Conservation (phyloP, 768 basidiomycete genomes). For the Clavaria fumosa region DNA sequence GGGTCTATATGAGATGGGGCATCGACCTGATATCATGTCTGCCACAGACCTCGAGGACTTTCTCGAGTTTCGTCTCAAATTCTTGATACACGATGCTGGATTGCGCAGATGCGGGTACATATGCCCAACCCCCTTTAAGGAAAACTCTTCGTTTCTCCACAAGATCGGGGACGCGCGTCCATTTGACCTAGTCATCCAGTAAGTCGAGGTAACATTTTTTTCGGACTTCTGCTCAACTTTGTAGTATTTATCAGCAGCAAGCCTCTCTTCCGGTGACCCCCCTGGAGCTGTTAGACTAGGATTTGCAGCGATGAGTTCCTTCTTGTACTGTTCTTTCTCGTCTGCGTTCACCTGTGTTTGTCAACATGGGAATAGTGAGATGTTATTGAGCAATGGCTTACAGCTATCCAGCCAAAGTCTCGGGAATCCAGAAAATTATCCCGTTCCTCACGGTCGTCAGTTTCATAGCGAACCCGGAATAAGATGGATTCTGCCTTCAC, state of each 20-base stretch:
- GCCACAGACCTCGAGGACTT: slow-evolving; percentile 59
- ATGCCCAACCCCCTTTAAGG: slow-evolving; percentile 72
- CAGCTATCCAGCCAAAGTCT: slow-evolving; percentile 51
- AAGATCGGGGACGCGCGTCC: slow-evolving; percentile 90
- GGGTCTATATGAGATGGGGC: too few species aligned
- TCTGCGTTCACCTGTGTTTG: slow-evolving; percentile 33
- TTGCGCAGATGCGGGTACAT: slow-evolving; percentile 62
- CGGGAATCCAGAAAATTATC: slow-evolving; percentile 47
- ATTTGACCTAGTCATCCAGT: slow-evolving; percentile 52
- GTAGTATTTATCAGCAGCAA: slow-evolving; percentile 47
- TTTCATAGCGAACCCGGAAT: slow-evolving; percentile 71
- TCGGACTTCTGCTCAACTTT: slow-evolving; percentile 35
- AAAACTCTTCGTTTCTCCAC: slow-evolving; percentile 72
- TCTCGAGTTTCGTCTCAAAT: slow-evolving; percentile 58
- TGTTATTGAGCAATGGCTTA: slow-evolving; percentile 17
- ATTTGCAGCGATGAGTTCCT: slow-evolving; percentile 36
- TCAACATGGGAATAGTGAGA: not conserved
- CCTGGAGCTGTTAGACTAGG: too few species aligned
- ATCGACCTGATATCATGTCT: too few species aligned
- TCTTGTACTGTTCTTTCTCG: slow-evolving; percentile 36
- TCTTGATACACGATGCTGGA: slow-evolving; percentile 81
- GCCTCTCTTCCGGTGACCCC: too few species aligned
- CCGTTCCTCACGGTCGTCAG: slow-evolving; percentile 40
- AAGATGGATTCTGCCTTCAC: slow-evolving; percentile 77
- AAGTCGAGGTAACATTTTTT: not conserved